Evolutionary conservation across 805 yeast genomes (phyloP).

Genomic region (Candida rishiriensis): DNA sequence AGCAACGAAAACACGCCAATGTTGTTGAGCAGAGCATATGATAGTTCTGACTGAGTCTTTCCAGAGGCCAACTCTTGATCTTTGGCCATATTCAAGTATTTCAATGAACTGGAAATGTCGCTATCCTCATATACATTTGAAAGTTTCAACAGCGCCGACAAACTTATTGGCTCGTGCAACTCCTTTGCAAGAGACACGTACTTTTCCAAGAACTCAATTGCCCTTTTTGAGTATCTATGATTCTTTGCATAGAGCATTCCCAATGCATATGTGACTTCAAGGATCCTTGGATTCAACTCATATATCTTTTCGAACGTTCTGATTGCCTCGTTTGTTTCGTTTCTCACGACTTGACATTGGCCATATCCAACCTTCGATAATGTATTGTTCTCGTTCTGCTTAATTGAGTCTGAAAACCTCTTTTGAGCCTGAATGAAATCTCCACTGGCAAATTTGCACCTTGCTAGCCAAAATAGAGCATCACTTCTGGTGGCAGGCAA

Average conservation of each 20-base stretch:
- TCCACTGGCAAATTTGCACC: slow-evolving; percentile 57
- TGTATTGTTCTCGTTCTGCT: slow-evolving; percentile 57
- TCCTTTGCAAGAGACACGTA: slow-evolving; percentile 62
- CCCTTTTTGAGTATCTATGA: slow-evolving; percentile 36
- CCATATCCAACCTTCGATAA: slow-evolving; percentile 81
- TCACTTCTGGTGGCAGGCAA: slow-evolving; percentile 49
- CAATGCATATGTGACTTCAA: slow-evolving; percentile 70
- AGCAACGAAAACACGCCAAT: slow-evolving; percentile 78
- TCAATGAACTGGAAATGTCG: slow-evolving; percentile 64
- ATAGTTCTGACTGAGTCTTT: slow-evolving; percentile 40
- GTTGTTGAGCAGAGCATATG: slow-evolving; percentile 68
- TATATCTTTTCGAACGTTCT: slow-evolving; percentile 75
- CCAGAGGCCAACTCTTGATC: slow-evolving; percentile 41
- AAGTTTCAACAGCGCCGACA: slow-evolving; percentile 63
- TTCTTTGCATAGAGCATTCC: slow-evolving; percentile 68
- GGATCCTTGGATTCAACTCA: slow-evolving; percentile 58
- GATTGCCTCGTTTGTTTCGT: slow-evolving; percentile 75
- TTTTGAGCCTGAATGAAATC: slow-evolving; percentile 70
- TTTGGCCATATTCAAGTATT: slow-evolving; percentile 43
- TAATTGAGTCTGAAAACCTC: slow-evolving; percentile 67
- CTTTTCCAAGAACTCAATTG: slow-evolving; percentile 62
- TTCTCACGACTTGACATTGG: slow-evolving; percentile 74
- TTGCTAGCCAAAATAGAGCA: slow-evolving; percentile 79
- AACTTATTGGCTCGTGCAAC: slow-evolving; percentile 51
- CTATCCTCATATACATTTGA: slow-evolving; percentile 66